These are phyloP conservation scores for Dryas drummondii DNA, from an alignment of 306 rosid genomes.

Conservation along the genomic window DNA sequence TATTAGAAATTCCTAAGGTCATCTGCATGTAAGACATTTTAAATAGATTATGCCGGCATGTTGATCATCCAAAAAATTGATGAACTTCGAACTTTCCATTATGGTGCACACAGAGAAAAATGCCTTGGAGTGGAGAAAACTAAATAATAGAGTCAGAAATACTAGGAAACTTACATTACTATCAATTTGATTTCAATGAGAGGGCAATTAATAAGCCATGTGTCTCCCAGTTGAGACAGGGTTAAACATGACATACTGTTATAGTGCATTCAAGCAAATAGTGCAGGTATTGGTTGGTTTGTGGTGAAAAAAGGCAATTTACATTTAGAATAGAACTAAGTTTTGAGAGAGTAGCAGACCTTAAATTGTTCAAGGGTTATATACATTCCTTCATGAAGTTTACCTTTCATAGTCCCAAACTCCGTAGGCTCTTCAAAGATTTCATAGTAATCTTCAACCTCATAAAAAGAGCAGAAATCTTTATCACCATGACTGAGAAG, in stretches of 20 bases:
- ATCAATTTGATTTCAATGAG: background rate
- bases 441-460: slow-evolving; percentile 62
- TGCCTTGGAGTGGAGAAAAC: background rate
- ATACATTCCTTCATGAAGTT: slow-evolving; percentile 70
- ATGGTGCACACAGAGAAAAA: background rate
- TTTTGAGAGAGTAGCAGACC: slow-evolving; percentile 42
- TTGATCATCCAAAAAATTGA: background rate
- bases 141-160: background rate
- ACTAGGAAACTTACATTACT: background rate
- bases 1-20: too few species aligned
- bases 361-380: slow-evolving; percentile 54
- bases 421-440: slow-evolving; percentile 70
- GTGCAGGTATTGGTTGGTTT: background rate
- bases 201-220: too few species aligned
- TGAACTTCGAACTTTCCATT: background rate
- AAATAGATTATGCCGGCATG: background rate
- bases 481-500: slow-evolving; percentile 16
- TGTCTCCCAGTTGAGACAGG: too few species aligned
- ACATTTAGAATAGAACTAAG: background rate
- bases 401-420: slow-evolving; percentile 81
- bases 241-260: too few species aligned
- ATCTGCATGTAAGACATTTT: background rate
- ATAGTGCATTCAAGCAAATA: too few species aligned
- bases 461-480: background rate
- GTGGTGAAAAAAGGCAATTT: background rate